These are phyloP conservation scores for Penicillium sp. DNA, from an alignment of 2,329 filamentous ascomycete species.

Conservation along the genomic window DNA sequence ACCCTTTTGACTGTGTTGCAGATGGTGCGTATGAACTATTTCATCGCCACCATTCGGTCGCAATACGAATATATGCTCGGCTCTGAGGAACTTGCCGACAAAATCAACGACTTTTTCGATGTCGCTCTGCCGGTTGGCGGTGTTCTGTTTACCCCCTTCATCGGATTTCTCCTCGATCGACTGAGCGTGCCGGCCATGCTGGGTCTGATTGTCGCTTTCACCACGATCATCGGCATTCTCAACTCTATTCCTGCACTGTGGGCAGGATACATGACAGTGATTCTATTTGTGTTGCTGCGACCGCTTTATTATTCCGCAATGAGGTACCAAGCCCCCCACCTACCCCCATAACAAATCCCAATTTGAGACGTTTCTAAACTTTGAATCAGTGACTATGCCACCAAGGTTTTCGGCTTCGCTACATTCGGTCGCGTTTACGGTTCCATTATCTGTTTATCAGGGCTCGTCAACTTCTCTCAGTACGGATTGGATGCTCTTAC, in stretches of 20 bases:
- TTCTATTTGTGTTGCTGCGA: constrained; percentile 80
- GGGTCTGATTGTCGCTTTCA: constrained; percentile 64
- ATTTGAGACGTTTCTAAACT: background rate
- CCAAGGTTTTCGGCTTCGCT: constrained; percentile 88
- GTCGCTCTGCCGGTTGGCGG: constrained; percentile 76
- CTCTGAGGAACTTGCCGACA: constrained; percentile 58
- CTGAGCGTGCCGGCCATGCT: constrained; percentile 71
- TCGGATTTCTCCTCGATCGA: constrained; percentile 75
- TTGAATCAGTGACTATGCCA: constrained; percentile 67
- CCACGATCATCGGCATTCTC: constrained; percentile 72
- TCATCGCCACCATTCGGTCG: constrained; percentile 78
- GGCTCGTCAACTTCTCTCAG: constrained; percentile 79
- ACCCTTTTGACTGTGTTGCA: constrained; percentile 75
- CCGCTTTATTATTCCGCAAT: constrained; percentile 91
- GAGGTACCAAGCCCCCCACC: constrained; percentile 50
- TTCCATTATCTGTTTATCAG: constrained; percentile 80
- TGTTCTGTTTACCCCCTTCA: constrained; percentile 77
- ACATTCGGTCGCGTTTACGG: constrained; percentile 93
- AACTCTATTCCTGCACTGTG: constrained; percentile 66
- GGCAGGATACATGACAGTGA: constrained; percentile 71
- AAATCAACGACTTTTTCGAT: constrained; percentile 83
- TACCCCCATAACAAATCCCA: constrained; percentile 2
- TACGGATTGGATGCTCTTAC: constrained; percentile 75
- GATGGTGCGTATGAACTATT: constrained; percentile 86
- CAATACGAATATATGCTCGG: constrained; percentile 78